Conservation (phyloP, 768 basidiomycete species). For the Daedaleopsis nitida region DNA sequence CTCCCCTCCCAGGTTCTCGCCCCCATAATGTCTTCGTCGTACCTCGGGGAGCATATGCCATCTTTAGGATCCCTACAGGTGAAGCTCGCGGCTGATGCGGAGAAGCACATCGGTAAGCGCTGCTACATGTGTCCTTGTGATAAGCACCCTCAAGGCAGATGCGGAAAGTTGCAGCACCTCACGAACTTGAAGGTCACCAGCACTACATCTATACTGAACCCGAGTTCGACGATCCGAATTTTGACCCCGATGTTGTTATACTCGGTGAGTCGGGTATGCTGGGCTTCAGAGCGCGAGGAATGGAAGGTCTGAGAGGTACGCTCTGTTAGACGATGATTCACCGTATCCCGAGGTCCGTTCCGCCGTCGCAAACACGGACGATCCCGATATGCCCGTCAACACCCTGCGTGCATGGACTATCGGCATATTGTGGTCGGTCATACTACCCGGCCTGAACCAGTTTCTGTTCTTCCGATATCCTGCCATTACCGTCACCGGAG, state of each 20-base stretch:
- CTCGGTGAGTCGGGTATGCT: slow-evolving; percentile 19
- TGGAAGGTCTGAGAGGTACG: neutral
- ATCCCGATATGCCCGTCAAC: slow-evolving; percentile 40
- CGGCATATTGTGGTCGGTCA: slow-evolving; percentile 51
- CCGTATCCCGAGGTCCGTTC: too few relatives aligned
- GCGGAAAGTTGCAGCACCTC: neutral
- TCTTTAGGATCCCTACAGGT: slow-evolving; percentile 20
- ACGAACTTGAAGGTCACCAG: neutral
- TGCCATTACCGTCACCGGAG: slow-evolving; percentile 33
- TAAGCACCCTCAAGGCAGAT: neutral
- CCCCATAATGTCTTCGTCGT: slow-evolving; percentile 12
- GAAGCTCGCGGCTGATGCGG: slow-evolving; percentile 19
- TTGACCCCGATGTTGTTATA: slow-evolving; percentile 29
- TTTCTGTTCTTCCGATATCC: slow-evolving; percentile 79
- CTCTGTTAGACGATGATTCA: slow-evolving; percentile 43
- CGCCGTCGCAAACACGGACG: slow-evolving; percentile 54
- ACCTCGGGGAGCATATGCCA: slow-evolving; percentile 10
- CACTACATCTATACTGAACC: slow-evolving; percentile 14
- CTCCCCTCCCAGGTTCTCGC: slow-evolving; percentile 6
- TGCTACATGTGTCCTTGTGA: neutral
- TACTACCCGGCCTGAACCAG: slow-evolving; percentile 76
- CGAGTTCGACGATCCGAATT: slow-evolving; percentile 37
- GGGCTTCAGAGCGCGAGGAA: neutral
- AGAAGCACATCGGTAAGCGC: slow-evolving; percentile 21
- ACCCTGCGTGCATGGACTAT: slow-evolving; percentile 42